Percentiles rank a stretch among this genome's conserved stretches.
Evolutionary conservation across 2,329 filamentous ascomycete species (phyloP).

Genomic region (Colletotrichum sp.): DNA sequence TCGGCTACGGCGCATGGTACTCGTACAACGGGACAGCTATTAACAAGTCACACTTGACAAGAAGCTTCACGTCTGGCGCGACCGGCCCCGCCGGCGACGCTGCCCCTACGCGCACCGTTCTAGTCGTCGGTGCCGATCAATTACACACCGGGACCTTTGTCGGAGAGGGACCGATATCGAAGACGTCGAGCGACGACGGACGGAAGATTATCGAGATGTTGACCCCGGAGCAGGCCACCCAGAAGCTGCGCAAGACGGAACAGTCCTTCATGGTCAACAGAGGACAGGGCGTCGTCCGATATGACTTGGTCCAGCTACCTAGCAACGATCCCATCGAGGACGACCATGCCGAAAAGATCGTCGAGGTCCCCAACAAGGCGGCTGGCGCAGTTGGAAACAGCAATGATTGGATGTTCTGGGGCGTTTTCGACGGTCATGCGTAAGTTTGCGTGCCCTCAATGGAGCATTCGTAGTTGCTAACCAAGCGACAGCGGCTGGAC

Average conservation of each 20-base stretch:
- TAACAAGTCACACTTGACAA: conserved; percentile 40
- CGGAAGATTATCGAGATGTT: conserved; percentile 94
- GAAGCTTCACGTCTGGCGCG: conserved; percentile 45
- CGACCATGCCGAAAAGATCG: conserved; percentile 97
- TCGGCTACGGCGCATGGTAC: conserved; percentile 81
- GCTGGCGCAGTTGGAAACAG: conserved; percentile 48
- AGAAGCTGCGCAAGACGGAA: conserved; percentile 87
- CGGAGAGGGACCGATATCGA: conserved; percentile 85
- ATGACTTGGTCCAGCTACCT: conserved; percentile 92
- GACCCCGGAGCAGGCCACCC: conserved; percentile 89
- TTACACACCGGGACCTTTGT: conserved; percentile 87
- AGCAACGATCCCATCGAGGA: conserved; percentile 99
- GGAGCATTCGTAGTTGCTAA: background rate
- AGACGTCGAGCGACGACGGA: conserved; percentile 84
- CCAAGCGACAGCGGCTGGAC: conserved; percentile 80
- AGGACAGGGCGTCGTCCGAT: conserved; percentile 89
- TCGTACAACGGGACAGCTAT: conserved; percentile 58
- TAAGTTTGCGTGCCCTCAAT: conserved; percentile 43
- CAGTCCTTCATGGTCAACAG: conserved; percentile 90
- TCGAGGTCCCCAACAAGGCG: conserved; percentile 76
- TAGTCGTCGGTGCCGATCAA: conserved; percentile 89
- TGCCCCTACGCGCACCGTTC: conserved; percentile 66
- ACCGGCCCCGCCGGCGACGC: conserved; percentile 37
- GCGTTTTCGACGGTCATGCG: conserved; percentile 97
- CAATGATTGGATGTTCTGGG: conserved; percentile 99